Evolutionary conservation across 2,329 filamentous ascomycete genomes (phyloP).

Genomic region (Sclerotinia sclerotiorum): DNA sequence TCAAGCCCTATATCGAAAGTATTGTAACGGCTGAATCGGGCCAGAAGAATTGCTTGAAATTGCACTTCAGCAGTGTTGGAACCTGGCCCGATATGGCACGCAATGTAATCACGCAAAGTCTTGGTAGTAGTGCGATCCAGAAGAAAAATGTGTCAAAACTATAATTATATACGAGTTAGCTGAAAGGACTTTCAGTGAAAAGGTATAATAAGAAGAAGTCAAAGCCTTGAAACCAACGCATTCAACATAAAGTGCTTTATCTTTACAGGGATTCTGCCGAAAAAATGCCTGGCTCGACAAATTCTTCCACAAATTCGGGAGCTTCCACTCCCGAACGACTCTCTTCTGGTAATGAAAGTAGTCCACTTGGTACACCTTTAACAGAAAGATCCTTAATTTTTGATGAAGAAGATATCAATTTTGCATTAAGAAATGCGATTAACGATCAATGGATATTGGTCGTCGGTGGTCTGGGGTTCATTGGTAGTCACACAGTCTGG

Average conservation of each 20-base stretch:
- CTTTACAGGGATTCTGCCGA: constrained; percentile 21
- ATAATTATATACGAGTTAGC: constrained; percentile 23
- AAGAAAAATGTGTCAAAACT: not conserved
- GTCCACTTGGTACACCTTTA: constrained; percentile 30
- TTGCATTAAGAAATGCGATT: constrained; percentile 26
- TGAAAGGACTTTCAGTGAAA: constrained; percentile 1
- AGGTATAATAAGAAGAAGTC: constrained; percentile 22
- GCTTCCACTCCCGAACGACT: constrained; percentile 30
- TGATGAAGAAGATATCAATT: constrained; percentile 30
- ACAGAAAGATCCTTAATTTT: constrained; percentile 35
- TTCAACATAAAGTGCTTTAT: constrained; percentile 18
- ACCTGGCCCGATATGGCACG: constrained; percentile 20
- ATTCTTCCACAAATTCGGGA: constrained; percentile 31
- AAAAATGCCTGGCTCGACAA: constrained; percentile 29
- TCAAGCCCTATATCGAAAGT: constrained; percentile 23
- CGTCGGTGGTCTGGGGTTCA: constrained; percentile 50
- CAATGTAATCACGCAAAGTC: constrained; percentile 16
- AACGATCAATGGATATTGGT: constrained; percentile 42
- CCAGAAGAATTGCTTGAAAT: constrained; percentile 12
- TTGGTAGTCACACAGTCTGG: constrained; percentile 51
- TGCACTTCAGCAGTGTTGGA: constrained; percentile 11
- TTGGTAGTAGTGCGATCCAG: constrained; percentile 12
- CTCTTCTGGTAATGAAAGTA: constrained; percentile 30
- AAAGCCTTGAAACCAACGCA: constrained; percentile 12
- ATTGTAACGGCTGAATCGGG: constrained; percentile 14